Evolutionary conservation across 345 rosid species (phyloP).

Genomic region (Excoecaria cochinchinensis): DNA sequence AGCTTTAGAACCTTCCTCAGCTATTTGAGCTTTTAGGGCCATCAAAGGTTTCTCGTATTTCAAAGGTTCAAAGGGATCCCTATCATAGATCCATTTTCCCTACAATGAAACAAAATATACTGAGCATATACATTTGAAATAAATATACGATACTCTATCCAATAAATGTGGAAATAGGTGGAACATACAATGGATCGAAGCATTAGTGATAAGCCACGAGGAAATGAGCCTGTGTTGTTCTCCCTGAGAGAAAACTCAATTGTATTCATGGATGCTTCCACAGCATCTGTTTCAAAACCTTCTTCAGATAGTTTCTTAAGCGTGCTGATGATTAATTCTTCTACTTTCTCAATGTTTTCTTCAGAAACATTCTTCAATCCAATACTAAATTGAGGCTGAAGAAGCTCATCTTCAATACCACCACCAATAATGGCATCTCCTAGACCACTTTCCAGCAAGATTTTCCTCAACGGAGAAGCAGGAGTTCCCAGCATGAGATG

Average conservation of each 20-base stretch:
- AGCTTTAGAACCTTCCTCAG: slow-evolving; percentile 86
- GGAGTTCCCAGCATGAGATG: slow-evolving; percentile 96
- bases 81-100: slow-evolving; percentile 99
- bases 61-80: slow-evolving; percentile 95
- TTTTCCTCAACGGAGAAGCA: slow-evolving; percentile 92
- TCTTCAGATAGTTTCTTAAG: slow-evolving; percentile 74
- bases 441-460: slow-evolving; percentile 86
- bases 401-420: slow-evolving; percentile 88
- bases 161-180: background rate
- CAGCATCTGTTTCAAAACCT: slow-evolving; percentile 85
- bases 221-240: slow-evolving; percentile 95
- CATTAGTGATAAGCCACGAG: slow-evolving; percentile 97
- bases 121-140: slow-evolving; percentile 15
- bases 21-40: slow-evolving; percentile 76
- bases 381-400: slow-evolving; percentile 92
- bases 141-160: background rate
- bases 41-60: slow-evolving; percentile 82
- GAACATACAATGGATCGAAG: slow-evolving; percentile 74
- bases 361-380: slow-evolving; percentile 88
- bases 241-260: slow-evolving; percentile 96
- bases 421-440: slow-evolving; percentile 95
- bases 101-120: slow-evolving; percentile 27
- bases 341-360: slow-evolving; percentile 71
- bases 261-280: slow-evolving; percentile 99
- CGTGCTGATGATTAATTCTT: slow-evolving; percentile 69